Base-by-base conservation (phyloP, 208 protist species). In the Leishmania tropica region DNA sequence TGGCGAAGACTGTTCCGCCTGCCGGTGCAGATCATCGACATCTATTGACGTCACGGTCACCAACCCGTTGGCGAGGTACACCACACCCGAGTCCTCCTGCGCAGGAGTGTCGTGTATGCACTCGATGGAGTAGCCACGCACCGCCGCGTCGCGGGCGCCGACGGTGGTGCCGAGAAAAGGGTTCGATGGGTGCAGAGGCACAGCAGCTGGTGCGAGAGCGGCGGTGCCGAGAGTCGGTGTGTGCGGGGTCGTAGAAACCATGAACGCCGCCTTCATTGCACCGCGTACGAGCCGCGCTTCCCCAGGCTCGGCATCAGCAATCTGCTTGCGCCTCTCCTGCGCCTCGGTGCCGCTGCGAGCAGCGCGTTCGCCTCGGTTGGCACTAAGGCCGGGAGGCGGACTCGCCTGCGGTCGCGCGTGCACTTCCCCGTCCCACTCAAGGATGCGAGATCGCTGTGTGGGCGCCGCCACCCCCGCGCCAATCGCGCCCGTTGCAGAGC, bases 401-500 rank as follows among this genome's bases (percentile, higher is more conserved):
- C 68, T 48, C 19, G 68, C 68, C 68, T 24, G 58, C 40, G 48
- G 64, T n/a, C 74, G 35, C 76, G 51, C 47, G 35, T 51, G 47
- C 68, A 80, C 70, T 56, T 76, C 81, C 31, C 77, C 28, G 58
- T 80, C 48, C 81, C 81, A 80, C 65, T 75, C 75, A 3, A 84
- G 42, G 35, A 80, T 80, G n/a, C 81, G 68, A 47, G 67, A 72
- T 45, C 64, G 7, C 37, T 40, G 65, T 60, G 75, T 60, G n/a
- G 60, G 28, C 76, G 21, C 40, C 15, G 42, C 53, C 15, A 37
- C 53, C 1, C 53, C 51, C 24, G 24, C 73, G 53, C 31, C 64
- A 51, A 3, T 42, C 51, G 74, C 8, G 8, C 74, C 24, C 15
- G 17, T 78, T 19, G 28, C 54, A 11, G 35, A 47, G 21, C 51